A percentile compares a stretch with the other conserved stretches of the same genome.
Conservation (phyloP, 2,329 filamentous ascomycete genomes). For the Colletotrichum sp. region DNA sequence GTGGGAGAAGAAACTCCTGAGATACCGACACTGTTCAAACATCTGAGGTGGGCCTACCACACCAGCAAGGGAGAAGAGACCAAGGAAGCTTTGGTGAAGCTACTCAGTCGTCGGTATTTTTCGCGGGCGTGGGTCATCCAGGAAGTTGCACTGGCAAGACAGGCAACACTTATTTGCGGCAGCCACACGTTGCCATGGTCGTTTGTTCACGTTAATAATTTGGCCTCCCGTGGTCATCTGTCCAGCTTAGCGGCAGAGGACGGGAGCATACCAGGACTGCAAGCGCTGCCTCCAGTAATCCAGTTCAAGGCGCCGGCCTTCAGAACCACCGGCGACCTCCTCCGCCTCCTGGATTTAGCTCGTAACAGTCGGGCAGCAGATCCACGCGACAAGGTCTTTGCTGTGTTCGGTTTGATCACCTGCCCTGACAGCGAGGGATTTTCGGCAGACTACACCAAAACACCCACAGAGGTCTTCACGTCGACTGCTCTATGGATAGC, state of each 20-base stretch:
- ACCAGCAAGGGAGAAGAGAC: background rate
- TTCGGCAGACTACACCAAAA: constrained; percentile 23
- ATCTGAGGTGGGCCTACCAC: background rate
- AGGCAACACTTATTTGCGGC: background rate
- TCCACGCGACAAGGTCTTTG: constrained; percentile 29
- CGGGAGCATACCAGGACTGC: background rate
- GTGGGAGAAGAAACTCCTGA: constrained; percentile 18
- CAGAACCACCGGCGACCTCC: background rate
- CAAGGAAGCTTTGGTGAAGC: background rate
- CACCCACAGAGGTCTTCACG: background rate
- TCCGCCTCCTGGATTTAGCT: background rate
- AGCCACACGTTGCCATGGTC: background rate
- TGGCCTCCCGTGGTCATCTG: background rate
- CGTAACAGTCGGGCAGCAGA: constrained; percentile 21
- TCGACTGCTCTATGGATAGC: background rate
- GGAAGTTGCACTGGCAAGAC: constrained; percentile 28
- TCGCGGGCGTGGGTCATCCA: constrained; percentile 25
- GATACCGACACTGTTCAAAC: constrained; percentile 1
- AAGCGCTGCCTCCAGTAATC: background rate
- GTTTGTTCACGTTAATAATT: background rate
- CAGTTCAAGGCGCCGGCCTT: background rate
- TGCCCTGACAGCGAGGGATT: constrained; percentile 17
- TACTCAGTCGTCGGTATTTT: background rate
- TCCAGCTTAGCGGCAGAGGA: fast-evolving
- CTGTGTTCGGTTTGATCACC: constrained; percentile 25